These are phyloP conservation scores for Cymodocea nodosa DNA, from an alignment of 116 monocot genomes.

Conservation along the genomic window DNA sequence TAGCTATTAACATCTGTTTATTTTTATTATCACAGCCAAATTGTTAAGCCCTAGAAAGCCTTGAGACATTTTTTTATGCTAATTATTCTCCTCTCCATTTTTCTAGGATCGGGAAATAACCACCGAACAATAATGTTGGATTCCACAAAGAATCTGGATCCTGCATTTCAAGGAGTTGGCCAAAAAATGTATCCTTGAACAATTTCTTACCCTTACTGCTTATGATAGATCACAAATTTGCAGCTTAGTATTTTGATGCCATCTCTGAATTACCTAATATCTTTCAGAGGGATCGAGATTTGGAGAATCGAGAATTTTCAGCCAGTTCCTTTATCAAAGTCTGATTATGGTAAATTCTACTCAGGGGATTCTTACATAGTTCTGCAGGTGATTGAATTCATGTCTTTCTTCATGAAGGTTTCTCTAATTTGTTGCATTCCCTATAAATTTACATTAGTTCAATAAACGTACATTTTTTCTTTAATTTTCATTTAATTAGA, in stretches of 20 bases:
- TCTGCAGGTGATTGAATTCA: constrained; percentile 55
- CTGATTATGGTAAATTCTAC: constrained; percentile 93
- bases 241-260: too few species aligned
- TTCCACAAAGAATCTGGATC: constrained; percentile 1
- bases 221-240: background rate
- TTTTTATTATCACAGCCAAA: too few species aligned
- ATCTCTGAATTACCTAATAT: constrained; percentile 30
- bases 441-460: background rate
- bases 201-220: background rate
- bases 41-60: too few species aligned
- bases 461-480: too few species aligned
- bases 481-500: too few species aligned
- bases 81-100: too few species aligned
- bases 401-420: background rate
- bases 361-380: constrained; percentile 97
- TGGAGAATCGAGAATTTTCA: constrained; percentile 98
- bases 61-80: too few species aligned
- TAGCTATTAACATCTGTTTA: too few species aligned
- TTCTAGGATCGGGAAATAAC: background rate
- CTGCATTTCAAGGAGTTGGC: constrained; percentile 8
- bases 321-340: constrained; percentile 71
- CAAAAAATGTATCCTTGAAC: constrained; percentile 7
- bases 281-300: constrained; percentile 68
- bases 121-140: background rate
- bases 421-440: background rate